These are phyloP conservation scores for Zasmidium citrigriseum DNA, from an alignment of 2,329 filamentous ascomycete species.

Conservation along the genomic window DNA sequence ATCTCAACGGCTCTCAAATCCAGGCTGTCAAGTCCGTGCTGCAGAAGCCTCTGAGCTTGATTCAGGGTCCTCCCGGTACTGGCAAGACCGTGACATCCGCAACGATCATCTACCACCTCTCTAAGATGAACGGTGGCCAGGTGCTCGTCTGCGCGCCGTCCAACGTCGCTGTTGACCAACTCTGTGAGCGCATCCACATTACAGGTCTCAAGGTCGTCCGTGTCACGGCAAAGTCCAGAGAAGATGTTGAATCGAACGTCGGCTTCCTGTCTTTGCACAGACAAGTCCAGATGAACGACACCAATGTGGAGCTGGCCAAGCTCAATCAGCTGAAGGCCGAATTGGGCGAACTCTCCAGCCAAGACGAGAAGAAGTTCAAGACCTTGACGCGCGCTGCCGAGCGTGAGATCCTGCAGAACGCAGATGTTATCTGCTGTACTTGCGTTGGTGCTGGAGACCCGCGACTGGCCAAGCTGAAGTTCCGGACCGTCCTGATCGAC, in stretches of 20 bases:
- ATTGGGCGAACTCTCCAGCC: slow-evolving; percentile 84
- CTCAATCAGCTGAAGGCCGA: slow-evolving; percentile 91
- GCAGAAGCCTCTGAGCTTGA: slow-evolving; percentile 89
- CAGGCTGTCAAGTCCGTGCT: slow-evolving; percentile 94
- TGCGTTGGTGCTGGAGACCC: slow-evolving; percentile 97
- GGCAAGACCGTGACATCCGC: slow-evolving; percentile 98
- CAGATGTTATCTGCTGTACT: slow-evolving; percentile 98
- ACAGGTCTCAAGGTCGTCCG: slow-evolving; percentile 96
- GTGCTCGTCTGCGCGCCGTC: slow-evolving; percentile 96
- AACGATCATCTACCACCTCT: slow-evolving; percentile 96
- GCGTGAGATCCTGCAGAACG: slow-evolving; percentile 90
- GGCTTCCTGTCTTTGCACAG: slow-evolving; percentile 94
- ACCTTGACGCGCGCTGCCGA: slow-evolving; percentile 91
- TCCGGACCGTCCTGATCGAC: slow-evolving; percentile 95
- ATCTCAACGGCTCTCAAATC: slow-evolving; percentile 93
- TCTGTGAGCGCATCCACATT: slow-evolving; percentile 93
- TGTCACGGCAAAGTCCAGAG: slow-evolving; percentile 96
- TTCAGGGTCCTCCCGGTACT: slow-evolving; percentile 94
- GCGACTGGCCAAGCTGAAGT: slow-evolving; percentile 94
- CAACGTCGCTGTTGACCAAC: slow-evolving; percentile 96
- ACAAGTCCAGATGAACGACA: slow-evolving; percentile 94
- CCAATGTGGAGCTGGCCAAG: slow-evolving; percentile 89
- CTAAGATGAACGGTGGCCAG: slow-evolving; percentile 91
- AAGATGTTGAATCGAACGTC: slow-evolving; percentile 98
- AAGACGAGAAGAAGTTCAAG: slow-evolving; percentile 98